Evolutionary conservation across 139 green algal species (phyloP).

Genomic region (Trebouxia sp.): DNA sequence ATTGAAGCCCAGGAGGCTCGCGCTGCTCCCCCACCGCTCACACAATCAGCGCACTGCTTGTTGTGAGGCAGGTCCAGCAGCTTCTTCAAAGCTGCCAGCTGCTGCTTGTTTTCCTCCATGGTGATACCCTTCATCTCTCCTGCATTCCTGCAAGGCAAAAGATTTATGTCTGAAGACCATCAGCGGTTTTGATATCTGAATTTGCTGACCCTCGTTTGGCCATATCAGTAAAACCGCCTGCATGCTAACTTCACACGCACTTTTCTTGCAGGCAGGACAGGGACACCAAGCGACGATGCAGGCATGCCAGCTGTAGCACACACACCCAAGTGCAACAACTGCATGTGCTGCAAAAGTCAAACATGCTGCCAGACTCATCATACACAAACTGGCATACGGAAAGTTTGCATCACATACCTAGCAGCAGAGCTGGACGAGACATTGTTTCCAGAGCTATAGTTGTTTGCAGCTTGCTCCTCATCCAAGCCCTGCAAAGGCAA

Average conservation of each 20-base stretch:
- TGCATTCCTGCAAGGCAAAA: slow-evolving; percentile 40
- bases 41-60: slow-evolving; percentile 70
- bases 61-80: slow-evolving; percentile 56
- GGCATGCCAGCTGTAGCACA: not conserved
- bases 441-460: not conserved
- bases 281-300: not conserved
- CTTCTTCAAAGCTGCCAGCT: slow-evolving; percentile 55
- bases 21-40: slow-evolving; percentile 31
- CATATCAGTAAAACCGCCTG: too few species aligned
- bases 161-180: too few species aligned
- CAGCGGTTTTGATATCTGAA: too few species aligned
- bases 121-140: slow-evolving; percentile 81
- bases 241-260: too few species aligned
- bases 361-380: not conserved
- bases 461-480: not conserved
- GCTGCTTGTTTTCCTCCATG: slow-evolving; percentile 71
- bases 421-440: not conserved
- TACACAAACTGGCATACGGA: not conserved
- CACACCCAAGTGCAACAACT: too few species aligned
- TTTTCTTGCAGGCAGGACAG: too few species aligned
- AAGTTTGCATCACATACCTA: too few species aligned
- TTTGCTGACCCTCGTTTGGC: too few species aligned
- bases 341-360: not conserved
- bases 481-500: not conserved
- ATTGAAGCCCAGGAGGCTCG: slow-evolving; percentile 73